Evolutionary conservation across 2,329 filamentous ascomycete genomes (phyloP), one percentile per base, ranked within the genome.

Genomic region (Exophiala phaeomuriformis): DNA sequence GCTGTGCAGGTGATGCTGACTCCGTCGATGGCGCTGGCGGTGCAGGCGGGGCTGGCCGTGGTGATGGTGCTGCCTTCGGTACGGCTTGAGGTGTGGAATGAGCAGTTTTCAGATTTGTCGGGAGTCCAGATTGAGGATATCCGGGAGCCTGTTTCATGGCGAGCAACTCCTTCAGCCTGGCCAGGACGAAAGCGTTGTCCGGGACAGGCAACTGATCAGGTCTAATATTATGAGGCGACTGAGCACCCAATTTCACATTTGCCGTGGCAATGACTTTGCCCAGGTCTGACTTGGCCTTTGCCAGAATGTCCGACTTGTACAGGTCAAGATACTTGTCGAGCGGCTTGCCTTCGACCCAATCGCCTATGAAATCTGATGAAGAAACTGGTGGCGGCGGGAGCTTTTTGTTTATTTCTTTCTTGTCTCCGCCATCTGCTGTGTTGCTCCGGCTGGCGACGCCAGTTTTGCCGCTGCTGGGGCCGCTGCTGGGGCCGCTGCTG

Each of bases 311-410:
- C 27, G 36, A 31, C 36, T 47, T 52, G 36, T 48, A 48, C 42
- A 43, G 12, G 19, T 59, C 47, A 5, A 59, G 41, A 9, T 56
- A 54, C 41, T 59, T 59, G 48, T 59, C 53, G 47, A 59, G 32
- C 0, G 53, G 49, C 28, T 52, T 59, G 1, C 51, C 51, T 4
- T 53, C 51, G 3, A 56, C 49, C 48, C 51, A 56, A 33, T 56
- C 53, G 19, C 48, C 51, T n/a, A 52, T 49, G 10, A 56, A 59
- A 45, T 56, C 51, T 1, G 47, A 45, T 39, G 50, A 53, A 4
- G 45, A 51, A 10, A 39, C 36, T 12, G 6, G 19, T 19, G 19
- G 19, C 19, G 10, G 36, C 36, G 10, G 36, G 36, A 39, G 36
- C 6, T 5, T 39, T 41, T 41, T 12, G 12, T 9, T 41, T 32